These are phyloP conservation scores for Lachancea cidri DNA, from an alignment of 805 yeast species.

Conservation along the genomic window DNA sequence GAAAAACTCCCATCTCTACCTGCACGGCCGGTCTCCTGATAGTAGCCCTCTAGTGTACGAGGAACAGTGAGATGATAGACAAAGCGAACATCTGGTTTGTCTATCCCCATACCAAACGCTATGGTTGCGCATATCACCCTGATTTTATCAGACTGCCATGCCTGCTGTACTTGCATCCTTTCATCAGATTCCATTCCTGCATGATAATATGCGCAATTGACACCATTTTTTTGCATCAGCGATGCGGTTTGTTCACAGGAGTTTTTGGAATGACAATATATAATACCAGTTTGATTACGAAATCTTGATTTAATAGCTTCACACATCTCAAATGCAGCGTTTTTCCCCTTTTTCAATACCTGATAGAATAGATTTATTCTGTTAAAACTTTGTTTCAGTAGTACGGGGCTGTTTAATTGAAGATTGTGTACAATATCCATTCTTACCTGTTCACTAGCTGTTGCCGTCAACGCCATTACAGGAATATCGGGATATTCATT, in stretches of 20 bases:
- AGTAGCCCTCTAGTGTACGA: constrained; percentile 88
- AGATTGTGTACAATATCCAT: constrained; percentile 81
- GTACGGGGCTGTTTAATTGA: constrained; percentile 52
- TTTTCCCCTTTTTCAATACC: constrained; percentile 59
- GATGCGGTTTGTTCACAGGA: constrained; percentile 80
- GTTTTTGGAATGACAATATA: constrained; percentile 87
- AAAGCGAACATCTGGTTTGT: constrained; percentile 89
- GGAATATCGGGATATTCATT: constrained; percentile 73
- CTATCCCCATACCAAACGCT: constrained; percentile 99
- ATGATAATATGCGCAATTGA: constrained; percentile 76
- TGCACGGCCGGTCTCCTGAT: constrained; percentile 98
- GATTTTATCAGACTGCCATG: constrained; percentile 71
- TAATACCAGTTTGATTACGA: constrained; percentile 68
- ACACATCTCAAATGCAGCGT: constrained; percentile 51
- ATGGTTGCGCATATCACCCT: constrained; percentile 93
- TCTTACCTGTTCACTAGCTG: constrained; percentile 88
- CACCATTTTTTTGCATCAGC: constrained; percentile 52
- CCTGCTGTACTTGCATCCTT: constrained; percentile 61
- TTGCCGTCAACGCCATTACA: constrained; percentile 93
- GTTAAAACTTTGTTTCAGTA: constrained; percentile 87
- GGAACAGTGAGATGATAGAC: constrained; percentile 89
- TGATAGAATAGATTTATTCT: constrained; percentile 80
- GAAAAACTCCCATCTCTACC: constrained; percentile 90
- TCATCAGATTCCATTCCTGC: constrained; percentile 90
- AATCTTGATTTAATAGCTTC: constrained; percentile 49